Percentiles rank a stretch among this genome's conserved stretches.
Evolutionary conservation across 2,329 filamentous ascomycete species (phyloP).

Genomic region (Coleophoma eucalyptorum): DNA sequence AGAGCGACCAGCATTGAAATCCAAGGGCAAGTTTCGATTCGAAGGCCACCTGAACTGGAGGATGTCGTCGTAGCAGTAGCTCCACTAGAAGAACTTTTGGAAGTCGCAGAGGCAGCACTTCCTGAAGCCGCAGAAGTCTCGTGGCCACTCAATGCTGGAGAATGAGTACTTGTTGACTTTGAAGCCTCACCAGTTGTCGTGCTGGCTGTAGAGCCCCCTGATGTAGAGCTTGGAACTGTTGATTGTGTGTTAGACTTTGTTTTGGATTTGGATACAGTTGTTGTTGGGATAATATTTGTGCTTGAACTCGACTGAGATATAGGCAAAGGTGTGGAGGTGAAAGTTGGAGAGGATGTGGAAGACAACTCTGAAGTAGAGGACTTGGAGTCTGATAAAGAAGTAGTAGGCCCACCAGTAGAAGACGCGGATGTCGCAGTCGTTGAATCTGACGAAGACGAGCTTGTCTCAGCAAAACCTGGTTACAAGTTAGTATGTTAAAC

Average conservation of each 20-base stretch:
- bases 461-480: conserved; percentile 17
- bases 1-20: background rate
- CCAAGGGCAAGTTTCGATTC: conserved; percentile 1
- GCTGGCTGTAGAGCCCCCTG: conserved; percentile 13
- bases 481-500: conserved; percentile 5
- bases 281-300: background rate
- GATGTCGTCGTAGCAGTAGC: conserved; percentile 4
- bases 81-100: background rate
- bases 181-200: conserved; percentile 17
- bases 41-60: background rate
- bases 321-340: background rate
- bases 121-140: conserved; percentile 27
- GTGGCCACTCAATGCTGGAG: conserved; percentile 32
- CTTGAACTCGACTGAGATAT: background rate
- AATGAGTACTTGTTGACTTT: background rate
- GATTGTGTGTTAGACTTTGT: conserved; percentile 20
- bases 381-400: conserved; percentile 3
- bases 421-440: conserved; percentile 9
- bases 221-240: conserved; percentile 26
- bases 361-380: background rate
- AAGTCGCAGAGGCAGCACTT: conserved; percentile 2
- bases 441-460: conserved; percentile 5
- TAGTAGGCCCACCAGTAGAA: conserved; percentile 15
- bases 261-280: background rate
- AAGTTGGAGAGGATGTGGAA: background rate